Percentiles rank a stretch among this genome's conserved stretches.
These are phyloP conservation scores for Lagenidium sp. DNA, from an alignment of 352 stramenopile species.

Conservation along the genomic window DNA sequence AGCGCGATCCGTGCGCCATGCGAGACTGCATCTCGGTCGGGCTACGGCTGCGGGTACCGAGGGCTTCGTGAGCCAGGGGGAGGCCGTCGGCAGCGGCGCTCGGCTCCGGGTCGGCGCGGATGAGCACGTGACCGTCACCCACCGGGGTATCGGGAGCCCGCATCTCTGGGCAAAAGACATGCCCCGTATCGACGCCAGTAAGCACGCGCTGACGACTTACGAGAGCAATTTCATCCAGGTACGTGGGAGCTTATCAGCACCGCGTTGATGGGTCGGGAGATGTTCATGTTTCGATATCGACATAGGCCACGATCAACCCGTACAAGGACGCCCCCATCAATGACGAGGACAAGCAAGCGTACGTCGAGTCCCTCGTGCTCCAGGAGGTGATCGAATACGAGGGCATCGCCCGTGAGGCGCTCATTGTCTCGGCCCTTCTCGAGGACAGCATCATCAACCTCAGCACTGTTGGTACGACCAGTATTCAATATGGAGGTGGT, in stretches of 20 bases:
- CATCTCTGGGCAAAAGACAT: slow-evolving; percentile 65
- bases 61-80: slow-evolving; percentile 25
- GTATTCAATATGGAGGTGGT: too few species aligned
- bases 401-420: slow-evolving; percentile 42
- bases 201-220: slow-evolving; percentile 22
- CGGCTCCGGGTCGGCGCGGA: slow-evolving; percentile 28
- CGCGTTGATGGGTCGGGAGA: too few species aligned
- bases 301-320: slow-evolving; percentile 48
- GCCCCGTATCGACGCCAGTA: slow-evolving; percentile 49
- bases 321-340: slow-evolving; percentile 11
- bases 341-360: slow-evolving; percentile 38
- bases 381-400: slow-evolving; percentile 56
- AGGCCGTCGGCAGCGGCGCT: background rate
- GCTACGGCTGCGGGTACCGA: slow-evolving; percentile 33
- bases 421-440: slow-evolving; percentile 52
- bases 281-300: too few species aligned
- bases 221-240: slow-evolving; percentile 59
- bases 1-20: too few species aligned
- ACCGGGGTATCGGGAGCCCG: slow-evolving; percentile 44
- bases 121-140: slow-evolving; percentile 15
- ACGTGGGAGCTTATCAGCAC: too few species aligned
- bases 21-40: slow-evolving; percentile 32
- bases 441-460: slow-evolving; percentile 39
- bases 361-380: slow-evolving; percentile 54
- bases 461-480: slow-evolving; percentile 12